phyloP scores from a whole-genome alignment of 2,329 filamentous ascomycete species.

The Diaporthe ilicicola region DNA sequence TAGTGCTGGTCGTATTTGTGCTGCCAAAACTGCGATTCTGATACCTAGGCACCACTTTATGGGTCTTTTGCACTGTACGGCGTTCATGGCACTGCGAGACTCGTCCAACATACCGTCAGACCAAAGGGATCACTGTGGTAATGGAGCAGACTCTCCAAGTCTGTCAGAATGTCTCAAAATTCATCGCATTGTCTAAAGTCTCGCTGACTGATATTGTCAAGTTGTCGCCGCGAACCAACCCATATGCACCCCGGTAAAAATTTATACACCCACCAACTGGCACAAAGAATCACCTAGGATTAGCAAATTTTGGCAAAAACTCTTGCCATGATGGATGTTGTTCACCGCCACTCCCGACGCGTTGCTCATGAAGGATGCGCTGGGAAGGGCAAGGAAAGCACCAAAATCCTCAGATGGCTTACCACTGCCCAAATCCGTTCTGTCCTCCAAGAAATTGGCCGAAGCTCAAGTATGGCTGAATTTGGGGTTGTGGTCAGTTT shows the following conservation, averaged over 20 bases:
- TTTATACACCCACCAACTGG: not conserved
- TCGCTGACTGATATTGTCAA: not conserved
- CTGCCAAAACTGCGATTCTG: conserved; percentile 89
- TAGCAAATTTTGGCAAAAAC: not conserved
- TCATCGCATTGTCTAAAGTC: not conserved
- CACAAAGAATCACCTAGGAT: not conserved
- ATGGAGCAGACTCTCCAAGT: not conserved
- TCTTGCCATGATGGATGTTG: not conserved
- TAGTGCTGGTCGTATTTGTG: conserved; percentile 83
- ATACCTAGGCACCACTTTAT: conserved; percentile 32
- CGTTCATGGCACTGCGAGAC: not conserved
- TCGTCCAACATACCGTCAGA: not conserved
- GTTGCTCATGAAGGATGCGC: not conserved
- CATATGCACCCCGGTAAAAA: not conserved
- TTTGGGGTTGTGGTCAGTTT: not conserved
- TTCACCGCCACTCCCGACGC: too few species aligned
- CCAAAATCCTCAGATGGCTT: not conserved
- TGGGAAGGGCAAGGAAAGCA: not conserved
- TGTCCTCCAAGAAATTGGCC: not conserved
- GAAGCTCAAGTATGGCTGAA: not conserved
- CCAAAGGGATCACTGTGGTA: too few species aligned
- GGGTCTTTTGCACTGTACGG: not conserved
- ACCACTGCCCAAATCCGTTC: not conserved
- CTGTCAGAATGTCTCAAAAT: not conserved
- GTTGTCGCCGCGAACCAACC: too few species aligned